Evolutionary conservation across 2,329 filamentous ascomycete species (phyloP).

Genomic region (Periglandula ipomoeae): DNA sequence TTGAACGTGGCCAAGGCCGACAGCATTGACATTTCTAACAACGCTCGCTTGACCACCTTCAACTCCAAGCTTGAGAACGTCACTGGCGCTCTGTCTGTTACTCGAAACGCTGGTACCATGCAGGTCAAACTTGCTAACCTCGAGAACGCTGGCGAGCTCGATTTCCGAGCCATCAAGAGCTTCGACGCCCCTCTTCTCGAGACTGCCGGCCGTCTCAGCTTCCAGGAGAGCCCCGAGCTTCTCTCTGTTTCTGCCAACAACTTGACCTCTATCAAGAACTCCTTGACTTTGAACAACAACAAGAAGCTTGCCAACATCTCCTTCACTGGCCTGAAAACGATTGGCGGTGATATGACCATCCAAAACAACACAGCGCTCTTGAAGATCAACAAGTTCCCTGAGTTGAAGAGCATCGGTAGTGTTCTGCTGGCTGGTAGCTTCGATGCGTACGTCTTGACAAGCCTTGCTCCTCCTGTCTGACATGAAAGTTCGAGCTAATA

Average conservation of each 20-base stretch:
- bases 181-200: constrained; percentile 66
- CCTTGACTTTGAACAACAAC: constrained; percentile 56
- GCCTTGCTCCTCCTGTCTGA: no score
- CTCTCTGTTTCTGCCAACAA: constrained; percentile 52
- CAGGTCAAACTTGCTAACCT: constrained; percentile 70
- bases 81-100: constrained; percentile 59
- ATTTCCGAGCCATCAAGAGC: constrained; percentile 65
- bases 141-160: constrained; percentile 39
- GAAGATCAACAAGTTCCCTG: constrained; percentile 56
- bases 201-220: constrained; percentile 62
- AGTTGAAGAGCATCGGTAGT: constrained; percentile 66
- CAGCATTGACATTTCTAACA: constrained; percentile 81
- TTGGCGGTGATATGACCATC: constrained; percentile 75
- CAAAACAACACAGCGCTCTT: constrained; percentile 78
- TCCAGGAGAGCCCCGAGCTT: constrained; percentile 69
- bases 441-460: constrained; percentile 55
- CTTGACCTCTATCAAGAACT: constrained; percentile 49
- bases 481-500: neutral
- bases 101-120: constrained; percentile 69
- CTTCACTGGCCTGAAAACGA: constrained; percentile 55
- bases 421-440: constrained; percentile 82
- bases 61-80: constrained; percentile 72
- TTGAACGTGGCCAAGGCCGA: constrained; percentile 70
- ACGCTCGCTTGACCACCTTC: constrained; percentile 67
- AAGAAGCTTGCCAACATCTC: constrained; percentile 61